Percentiles rank a stretch among this genome's conserved stretches.
Conservation (phyloP, 1,284 basidiomycete genomes). For the Moesziomyces parantarcticus region DNA sequence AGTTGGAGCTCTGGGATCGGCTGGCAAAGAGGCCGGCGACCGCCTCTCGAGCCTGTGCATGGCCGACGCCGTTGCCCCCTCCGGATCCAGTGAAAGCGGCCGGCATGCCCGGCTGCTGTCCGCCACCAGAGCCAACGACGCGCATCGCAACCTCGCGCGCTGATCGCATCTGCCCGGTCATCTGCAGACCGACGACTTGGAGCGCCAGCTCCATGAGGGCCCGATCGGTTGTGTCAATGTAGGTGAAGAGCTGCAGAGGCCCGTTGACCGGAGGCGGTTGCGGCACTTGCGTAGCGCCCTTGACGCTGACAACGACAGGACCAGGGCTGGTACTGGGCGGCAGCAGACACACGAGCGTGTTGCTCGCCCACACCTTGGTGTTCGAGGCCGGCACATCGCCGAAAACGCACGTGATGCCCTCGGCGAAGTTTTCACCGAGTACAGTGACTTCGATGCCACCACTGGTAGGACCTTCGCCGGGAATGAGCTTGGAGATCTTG, state of each 20-base stretch:
- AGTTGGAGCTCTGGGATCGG: conserved; percentile 70
- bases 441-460: conserved; percentile 96
- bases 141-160: conserved; percentile 83
- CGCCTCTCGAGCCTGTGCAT: conserved; percentile 38
- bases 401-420: conserved; percentile 79
- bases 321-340: conserved; percentile 86
- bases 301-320: conserved; percentile 86
- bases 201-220: conserved; percentile 94
- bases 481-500: conserved; percentile 72
- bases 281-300: conserved; percentile 44
- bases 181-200: conserved; percentile 92
- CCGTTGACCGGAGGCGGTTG: conserved; percentile 69
- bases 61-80: conserved; percentile 13
- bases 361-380: conserved; percentile 91
- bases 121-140: conserved; percentile 66
- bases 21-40: conserved; percentile 48
- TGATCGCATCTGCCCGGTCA: conserved; percentile 93
- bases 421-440: conserved; percentile 78
- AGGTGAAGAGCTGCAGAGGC: conserved; percentile 74
- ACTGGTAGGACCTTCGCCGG: conserved; percentile 80
- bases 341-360: conserved; percentile 89
- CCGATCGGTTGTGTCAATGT: conserved; percentile 88
- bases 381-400: conserved; percentile 83
- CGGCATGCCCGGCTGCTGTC: conserved; percentile 40
- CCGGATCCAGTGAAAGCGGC: conserved; percentile 14